Evolutionary conservation across 1,284 basidiomycete genomes (phyloP), one percentile per base, ranked within the genome.

Genomic region (Ustilago tritici): DNA sequence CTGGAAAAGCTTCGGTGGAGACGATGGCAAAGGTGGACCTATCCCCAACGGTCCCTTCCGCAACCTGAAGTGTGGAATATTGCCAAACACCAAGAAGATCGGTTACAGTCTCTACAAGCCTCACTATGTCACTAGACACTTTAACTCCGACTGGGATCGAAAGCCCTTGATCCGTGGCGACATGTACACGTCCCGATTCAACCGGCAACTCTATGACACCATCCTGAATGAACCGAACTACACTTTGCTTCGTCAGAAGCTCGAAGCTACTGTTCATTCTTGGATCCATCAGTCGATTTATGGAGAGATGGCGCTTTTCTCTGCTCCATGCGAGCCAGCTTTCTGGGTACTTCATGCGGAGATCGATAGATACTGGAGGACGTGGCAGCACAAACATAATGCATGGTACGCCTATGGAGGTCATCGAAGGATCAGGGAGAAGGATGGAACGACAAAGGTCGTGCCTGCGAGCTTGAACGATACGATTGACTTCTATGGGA

Each of bases 321-420:
- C 49, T 12, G 56, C 58, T 11, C 41, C 57, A 40, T 72, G 69
- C 69, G 74, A 76, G 43, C 65, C 74, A 9, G 54, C 62, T 6
- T 76, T 76, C 56, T 76, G 74, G 74, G 28, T 72, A 8, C 60
- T 76, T 17, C 74, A 76, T 46, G 65, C 56, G 28, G 65, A 69
- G 19, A 53, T 72, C 47, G 74, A 76, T 46, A 49, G 74, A 8
- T 35, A 32, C 35, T 76, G 74, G 74, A 36, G 74, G 4, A 50
- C n/a, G 23, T 63, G 56, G 56, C 74, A 76, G 35, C 32, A 23
- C 19, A 17, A 23, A 6, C 36, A 55, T 12, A n/a, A 53, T 14
- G 31, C 15, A 0, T 76, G 43, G 41, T 43, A 40, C 58, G 59
- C 68, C 4, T 76, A 76, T 41, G 12, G 10, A 2, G 74, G 74